Evolutionary conservation across 2,329 filamentous ascomycete genomes (phyloP).

Genomic region (Penicillium freii): DNA sequence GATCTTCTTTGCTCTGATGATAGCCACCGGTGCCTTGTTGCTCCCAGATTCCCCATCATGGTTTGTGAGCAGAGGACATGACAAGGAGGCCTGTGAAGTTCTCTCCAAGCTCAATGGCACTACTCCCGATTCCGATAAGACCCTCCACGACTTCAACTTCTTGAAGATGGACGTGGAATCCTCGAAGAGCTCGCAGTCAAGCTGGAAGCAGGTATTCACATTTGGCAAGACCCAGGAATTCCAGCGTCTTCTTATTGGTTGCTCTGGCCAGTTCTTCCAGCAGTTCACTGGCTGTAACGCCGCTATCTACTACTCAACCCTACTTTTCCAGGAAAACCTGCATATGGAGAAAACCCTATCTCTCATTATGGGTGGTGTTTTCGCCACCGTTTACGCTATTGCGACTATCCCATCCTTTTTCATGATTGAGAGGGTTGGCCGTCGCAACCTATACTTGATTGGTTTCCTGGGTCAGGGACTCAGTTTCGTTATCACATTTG

Average conservation of each 20-base stretch:
- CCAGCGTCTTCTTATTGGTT: slow-evolving; percentile 32
- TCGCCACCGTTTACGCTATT: slow-evolving; percentile 29
- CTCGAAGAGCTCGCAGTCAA: slow-evolving; percentile 34
- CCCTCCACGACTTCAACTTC: slow-evolving; percentile 32
- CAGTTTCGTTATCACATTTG: slow-evolving; percentile 35
- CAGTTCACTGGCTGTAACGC: slow-evolving; percentile 49
- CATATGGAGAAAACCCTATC: slow-evolving; percentile 20
- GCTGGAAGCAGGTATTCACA: slow-evolving; percentile 29
- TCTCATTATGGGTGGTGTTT: slow-evolving; percentile 30
- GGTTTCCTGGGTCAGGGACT: slow-evolving; percentile 32
- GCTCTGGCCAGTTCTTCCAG: slow-evolving; percentile 39
- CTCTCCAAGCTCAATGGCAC: slow-evolving; percentile 47
- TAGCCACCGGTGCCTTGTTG: slow-evolving; percentile 19
- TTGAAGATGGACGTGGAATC: slow-evolving; percentile 46
- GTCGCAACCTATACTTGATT: slow-evolving; percentile 38
- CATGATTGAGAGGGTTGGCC: slow-evolving; percentile 40
- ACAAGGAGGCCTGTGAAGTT: slow-evolving; percentile 48
- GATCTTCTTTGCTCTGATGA: slow-evolving; percentile 39
- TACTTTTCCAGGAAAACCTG: slow-evolving; percentile 46
- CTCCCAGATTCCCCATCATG: slow-evolving; percentile 56
- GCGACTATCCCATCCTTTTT: slow-evolving; percentile 27
- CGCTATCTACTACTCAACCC: slow-evolving; percentile 46
- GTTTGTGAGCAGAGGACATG: slow-evolving; percentile 51
- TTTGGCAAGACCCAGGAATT: slow-evolving; percentile 34
- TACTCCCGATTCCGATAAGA: slow-evolving; percentile 35